Base-by-base conservation (phyloP, 495 filamentous ascomycete genomes). In the Arthonia radiata region DNA sequence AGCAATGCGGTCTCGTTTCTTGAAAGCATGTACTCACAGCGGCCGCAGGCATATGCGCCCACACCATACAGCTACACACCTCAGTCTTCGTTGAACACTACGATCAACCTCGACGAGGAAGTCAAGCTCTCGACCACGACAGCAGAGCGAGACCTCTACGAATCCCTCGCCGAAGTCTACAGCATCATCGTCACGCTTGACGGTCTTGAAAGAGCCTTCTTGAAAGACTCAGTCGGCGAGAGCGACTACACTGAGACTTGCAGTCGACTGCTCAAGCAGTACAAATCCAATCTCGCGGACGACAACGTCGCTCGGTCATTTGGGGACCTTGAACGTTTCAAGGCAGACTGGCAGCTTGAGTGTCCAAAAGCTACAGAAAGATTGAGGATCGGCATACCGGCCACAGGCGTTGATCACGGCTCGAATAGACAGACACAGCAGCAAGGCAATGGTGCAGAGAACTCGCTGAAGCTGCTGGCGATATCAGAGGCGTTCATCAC, bases 401-500 rank as follows among this genome's bases (percentile, higher is more conserved):
- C 64, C 6, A 73, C 66, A 7, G 44, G 63, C 13, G 59, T 56
- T 12, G 52, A 64, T 17, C 59, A 57, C 15, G 54, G 59, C 2
- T 51, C 51, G 14, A 49, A 57, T 35, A 43, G 48, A 26, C 36
- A 47, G 27, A 26, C 30, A 32, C 15, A 30, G 19, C 17, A 30
- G 32, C 38, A 45, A 6, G 19, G 19, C 6, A 11, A 11, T 7
- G 19, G 19, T 7, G 64, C 66, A 29, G 70, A 70, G 12, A 77
- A 75, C 15, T 63, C 67, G 22, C 56, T 83, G 19, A n/a, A n/a
- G n/a, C 80, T 92, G 30, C 48, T 83, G 15, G 63, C 76, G 26
- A 82, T 86, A 3, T 92, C 86, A 3, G 79, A 94, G 48, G 81
- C 91, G 43, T 99, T 99, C 42, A 94, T 99, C 46, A 99, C 89